These are phyloP conservation scores for Globisporangium canariense DNA, from an alignment of 352 stramenopile genomes.

Conservation along the genomic window DNA sequence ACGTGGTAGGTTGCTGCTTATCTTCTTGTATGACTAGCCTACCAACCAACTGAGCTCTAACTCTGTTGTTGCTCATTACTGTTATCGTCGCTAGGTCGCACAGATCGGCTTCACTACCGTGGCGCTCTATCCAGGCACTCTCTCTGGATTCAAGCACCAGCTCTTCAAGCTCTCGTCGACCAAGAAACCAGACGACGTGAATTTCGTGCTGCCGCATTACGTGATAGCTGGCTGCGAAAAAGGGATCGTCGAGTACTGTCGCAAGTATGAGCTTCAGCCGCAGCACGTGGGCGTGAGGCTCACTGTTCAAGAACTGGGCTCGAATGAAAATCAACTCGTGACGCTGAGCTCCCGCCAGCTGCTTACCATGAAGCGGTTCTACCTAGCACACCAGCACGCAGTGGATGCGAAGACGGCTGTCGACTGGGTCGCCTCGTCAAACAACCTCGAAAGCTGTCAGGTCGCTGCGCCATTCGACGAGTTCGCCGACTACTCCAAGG, in stretches of 20 bases:
- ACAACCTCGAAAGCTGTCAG: neutral
- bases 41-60: too few species aligned
- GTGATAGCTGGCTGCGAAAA: constrained; percentile 5
- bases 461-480: neutral
- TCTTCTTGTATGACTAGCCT: too few species aligned
- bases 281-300: neutral
- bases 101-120: neutral
- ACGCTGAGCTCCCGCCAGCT: constrained; percentile 5
- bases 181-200: constrained; percentile 2
- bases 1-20: too few species aligned
- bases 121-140: neutral
- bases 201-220: constrained; percentile 11
- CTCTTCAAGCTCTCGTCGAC: neutral
- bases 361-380: constrained; percentile 4
- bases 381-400: neutral
- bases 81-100: neutral
- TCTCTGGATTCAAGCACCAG: constrained; percentile 9
- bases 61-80: too few species aligned
- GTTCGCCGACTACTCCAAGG: constrained; percentile 1
- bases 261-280: neutral
- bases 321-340: neutral
- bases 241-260: constrained; percentile 5
- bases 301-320: neutral
- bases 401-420: neutral
- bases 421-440: neutral